phyloP scores from a whole-genome alignment of 2,329 filamentous ascomycete species.

The Cladosporium sphaerospermum region DNA sequence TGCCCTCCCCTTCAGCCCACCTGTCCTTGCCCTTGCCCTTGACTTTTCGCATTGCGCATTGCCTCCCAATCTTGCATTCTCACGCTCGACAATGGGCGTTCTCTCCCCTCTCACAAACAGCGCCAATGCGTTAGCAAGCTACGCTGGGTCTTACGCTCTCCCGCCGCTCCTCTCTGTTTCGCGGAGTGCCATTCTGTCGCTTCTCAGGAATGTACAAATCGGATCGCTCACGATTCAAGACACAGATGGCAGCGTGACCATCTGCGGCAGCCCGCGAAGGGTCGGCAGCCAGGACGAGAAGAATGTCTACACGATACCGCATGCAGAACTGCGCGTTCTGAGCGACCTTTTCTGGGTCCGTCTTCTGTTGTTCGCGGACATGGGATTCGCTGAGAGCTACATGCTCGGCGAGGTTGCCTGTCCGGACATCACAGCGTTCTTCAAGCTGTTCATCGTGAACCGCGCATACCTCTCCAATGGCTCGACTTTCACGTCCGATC shows the following conservation, averaged over 20 bases:
- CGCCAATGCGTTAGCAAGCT: slow-evolving; percentile 35
- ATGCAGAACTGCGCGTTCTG: slow-evolving; percentile 54
- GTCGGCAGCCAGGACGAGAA: slow-evolving; percentile 35
- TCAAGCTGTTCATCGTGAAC: slow-evolving; percentile 68
- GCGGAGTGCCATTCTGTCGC: slow-evolving; percentile 39
- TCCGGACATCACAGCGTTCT: slow-evolving; percentile 60
- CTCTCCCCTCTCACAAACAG: slow-evolving; percentile 32
- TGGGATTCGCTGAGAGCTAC: slow-evolving; percentile 68
- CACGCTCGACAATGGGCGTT: slow-evolving; percentile 24
- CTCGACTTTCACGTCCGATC: slow-evolving; percentile 54
- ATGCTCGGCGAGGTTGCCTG: slow-evolving; percentile 68
- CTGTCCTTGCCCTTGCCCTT: neutral
- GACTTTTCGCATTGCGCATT: neutral
- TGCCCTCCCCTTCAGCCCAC: neutral
- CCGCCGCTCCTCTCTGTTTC: slow-evolving; percentile 42
- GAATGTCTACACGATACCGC: slow-evolving; percentile 34
- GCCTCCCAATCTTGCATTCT: neutral
- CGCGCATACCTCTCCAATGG: slow-evolving; percentile 55
- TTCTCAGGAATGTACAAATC: slow-evolving; percentile 40
- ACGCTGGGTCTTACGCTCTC: slow-evolving; percentile 43
- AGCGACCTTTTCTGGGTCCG: slow-evolving; percentile 66
- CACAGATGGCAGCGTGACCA: slow-evolving; percentile 37
- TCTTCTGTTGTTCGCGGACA: slow-evolving; percentile 63
- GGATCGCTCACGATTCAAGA: slow-evolving; percentile 43
- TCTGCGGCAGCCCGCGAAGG: slow-evolving; percentile 36